Evolutionary conservation across 306 rosid species (phyloP).

Genomic region (Casuarina equisetifolia): DNA sequence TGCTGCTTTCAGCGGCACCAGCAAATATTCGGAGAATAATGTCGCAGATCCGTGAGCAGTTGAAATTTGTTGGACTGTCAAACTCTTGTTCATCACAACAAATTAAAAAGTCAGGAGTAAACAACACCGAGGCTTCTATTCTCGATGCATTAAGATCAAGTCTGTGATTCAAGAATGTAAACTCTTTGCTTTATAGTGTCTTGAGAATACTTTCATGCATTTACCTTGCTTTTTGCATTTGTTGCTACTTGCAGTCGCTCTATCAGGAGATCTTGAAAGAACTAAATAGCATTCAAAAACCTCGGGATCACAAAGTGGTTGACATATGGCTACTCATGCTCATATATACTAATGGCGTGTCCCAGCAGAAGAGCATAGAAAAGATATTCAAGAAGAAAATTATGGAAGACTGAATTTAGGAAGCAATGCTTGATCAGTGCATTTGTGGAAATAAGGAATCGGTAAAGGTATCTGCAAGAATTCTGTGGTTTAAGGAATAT

Average conservation of each 20-base stretch:
- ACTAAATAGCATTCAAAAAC: slow-evolving; percentile 32
- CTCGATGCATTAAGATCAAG: slow-evolving; percentile 44
- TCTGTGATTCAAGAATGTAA: slow-evolving; percentile 40
- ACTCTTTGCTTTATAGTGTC: background rate
- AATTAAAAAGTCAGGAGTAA: slow-evolving; percentile 25
- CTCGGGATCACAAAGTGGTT: slow-evolving; percentile 41
- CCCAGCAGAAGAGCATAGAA: slow-evolving; percentile 39
- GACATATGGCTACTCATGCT: slow-evolving; percentile 47
- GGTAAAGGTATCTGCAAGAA: slow-evolving; percentile 26
- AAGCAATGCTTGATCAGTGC: slow-evolving; percentile 40
- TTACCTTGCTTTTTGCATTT: background rate
- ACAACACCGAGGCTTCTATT: slow-evolving; percentile 35
- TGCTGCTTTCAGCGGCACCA: slow-evolving; percentile 40
- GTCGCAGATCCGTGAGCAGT: slow-evolving; percentile 37
- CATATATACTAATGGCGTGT: slow-evolving; percentile 39
- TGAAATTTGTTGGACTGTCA: slow-evolving; percentile 37
- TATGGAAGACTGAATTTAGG: slow-evolving; percentile 35
- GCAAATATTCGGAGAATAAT: slow-evolving; percentile 33
- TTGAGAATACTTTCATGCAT: background rate
- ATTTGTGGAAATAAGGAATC: slow-evolving; percentile 35
- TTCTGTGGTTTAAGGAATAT: background rate
- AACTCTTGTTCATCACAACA: slow-evolving; percentile 22
- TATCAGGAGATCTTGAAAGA: slow-evolving; percentile 49
- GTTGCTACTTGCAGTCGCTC: slow-evolving; percentile 18
- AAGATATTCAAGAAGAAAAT: slow-evolving; percentile 37